These are phyloP conservation scores for Cyclostephanos tholiformis DNA, from an alignment of 108 stramenopile genomes.

Conservation along the genomic window DNA sequence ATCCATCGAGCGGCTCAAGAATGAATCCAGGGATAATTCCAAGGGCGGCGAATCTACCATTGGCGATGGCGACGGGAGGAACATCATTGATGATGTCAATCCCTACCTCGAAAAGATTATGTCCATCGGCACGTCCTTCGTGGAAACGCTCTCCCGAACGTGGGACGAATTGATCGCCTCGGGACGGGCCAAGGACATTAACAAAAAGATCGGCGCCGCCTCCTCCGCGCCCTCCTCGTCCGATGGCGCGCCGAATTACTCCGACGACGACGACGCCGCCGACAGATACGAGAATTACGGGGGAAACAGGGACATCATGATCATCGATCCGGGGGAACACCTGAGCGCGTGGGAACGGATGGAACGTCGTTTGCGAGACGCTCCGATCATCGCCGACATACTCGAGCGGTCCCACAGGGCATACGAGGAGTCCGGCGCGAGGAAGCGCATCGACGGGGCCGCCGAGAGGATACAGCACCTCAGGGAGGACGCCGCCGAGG, in stretches of 20 bases:
- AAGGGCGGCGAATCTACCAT: neutral
- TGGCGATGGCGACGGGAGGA: neutral
- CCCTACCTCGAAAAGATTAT: conserved; percentile 33
- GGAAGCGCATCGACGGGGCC: conserved; percentile 49
- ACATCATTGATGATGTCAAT: conserved; percentile 4
- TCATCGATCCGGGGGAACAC: conserved; percentile 90
- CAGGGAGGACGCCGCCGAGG: conserved; percentile 87
- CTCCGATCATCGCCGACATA: conserved; percentile 90
- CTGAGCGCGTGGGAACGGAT: conserved; percentile 94
- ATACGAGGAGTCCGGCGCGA: conserved; percentile 82
- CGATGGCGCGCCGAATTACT: conserved; percentile 31
- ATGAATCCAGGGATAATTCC: conserved; percentile 7
- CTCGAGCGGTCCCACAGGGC: conserved; percentile 59
- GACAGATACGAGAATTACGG: conserved; percentile 76
- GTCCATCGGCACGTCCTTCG: conserved; percentile 41
- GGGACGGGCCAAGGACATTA: conserved; percentile 74
- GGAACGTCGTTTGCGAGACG: conserved; percentile 87
- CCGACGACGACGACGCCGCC: conserved; percentile 62
- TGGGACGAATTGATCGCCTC: conserved; percentile 85
- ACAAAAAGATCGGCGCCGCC: conserved; percentile 80
- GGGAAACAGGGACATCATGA: conserved; percentile 84
- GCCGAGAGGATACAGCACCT: conserved; percentile 75
- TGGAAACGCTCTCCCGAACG: conserved; percentile 60
- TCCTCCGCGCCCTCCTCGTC: conserved; percentile 39
- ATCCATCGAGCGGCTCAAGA: conserved; percentile 45